Percentiles rank a stretch among this genome's conserved stretches.
phyloP scores from a whole-genome alignment of 495 filamentous ascomycete species.

The Hypoxylon lienhwacheense region DNA sequence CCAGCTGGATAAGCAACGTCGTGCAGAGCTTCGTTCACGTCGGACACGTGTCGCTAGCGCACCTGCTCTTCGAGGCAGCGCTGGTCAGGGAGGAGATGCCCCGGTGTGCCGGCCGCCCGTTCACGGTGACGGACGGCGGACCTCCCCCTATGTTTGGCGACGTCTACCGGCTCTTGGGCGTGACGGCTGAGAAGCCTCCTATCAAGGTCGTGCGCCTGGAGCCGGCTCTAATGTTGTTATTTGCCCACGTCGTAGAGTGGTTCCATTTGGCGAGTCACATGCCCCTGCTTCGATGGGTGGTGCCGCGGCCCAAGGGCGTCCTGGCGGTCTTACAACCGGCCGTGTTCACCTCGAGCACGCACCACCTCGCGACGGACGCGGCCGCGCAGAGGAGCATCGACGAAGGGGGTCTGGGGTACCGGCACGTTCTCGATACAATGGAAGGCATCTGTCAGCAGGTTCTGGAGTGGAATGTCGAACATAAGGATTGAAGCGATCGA shows the following conservation, averaged over 20 bases:
- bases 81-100: slow-evolving; percentile 43
- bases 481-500: slow-evolving; percentile 2
- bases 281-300: slow-evolving; percentile 43
- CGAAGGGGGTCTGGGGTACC: slow-evolving; percentile 58
- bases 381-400: slow-evolving; percentile 49
- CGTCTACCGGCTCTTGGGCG: slow-evolving; percentile 32
- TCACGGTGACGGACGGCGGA: slow-evolving; percentile 45
- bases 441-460: slow-evolving; percentile 58
- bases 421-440: slow-evolving; percentile 46
- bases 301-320: slow-evolving; percentile 40
- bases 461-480: slow-evolving; percentile 50
- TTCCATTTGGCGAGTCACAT: slow-evolving; percentile 40
- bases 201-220: slow-evolving; percentile 41
- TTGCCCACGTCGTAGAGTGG: slow-evolving; percentile 53
- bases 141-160: slow-evolving; percentile 41
- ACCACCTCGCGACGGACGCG: slow-evolving; percentile 52
- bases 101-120: slow-evolving; percentile 46
- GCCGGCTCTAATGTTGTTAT: slow-evolving; percentile 49
- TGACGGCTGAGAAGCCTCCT: slow-evolving; percentile 35
- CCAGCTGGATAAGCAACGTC: slow-evolving; percentile 51
- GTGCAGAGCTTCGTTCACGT: slow-evolving; percentile 59
- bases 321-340: slow-evolving; percentile 55
- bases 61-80: slow-evolving; percentile 59
- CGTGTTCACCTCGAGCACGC: slow-evolving; percentile 48
- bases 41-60: slow-evolving; percentile 59